phyloP scores from a whole-genome alignment of 164 flowering plant genomes.

The Annona squamosa region DNA sequence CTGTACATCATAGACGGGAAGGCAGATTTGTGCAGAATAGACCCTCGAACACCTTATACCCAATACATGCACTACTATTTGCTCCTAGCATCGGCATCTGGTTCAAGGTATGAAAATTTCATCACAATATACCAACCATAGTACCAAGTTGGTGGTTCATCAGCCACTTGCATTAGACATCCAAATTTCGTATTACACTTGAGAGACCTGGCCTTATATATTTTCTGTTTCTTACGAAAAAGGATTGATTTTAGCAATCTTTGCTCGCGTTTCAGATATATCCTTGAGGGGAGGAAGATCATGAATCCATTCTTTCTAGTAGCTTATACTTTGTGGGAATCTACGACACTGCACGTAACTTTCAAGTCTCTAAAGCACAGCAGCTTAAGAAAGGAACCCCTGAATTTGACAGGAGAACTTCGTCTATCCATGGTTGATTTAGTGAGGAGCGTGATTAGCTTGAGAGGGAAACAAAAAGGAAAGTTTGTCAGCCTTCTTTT shows the following conservation, averaged over 20 bases:
- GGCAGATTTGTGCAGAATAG: conserved; percentile 41
- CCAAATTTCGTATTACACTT: too few relatives aligned
- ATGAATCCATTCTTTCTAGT: conserved; percentile 50
- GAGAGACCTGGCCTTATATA: not conserved
- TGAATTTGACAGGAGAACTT: conserved; percentile 41
- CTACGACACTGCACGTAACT: conserved; percentile 40
- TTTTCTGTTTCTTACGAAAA: not conserved
- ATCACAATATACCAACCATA: not conserved
- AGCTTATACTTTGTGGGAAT: conserved; percentile 38
- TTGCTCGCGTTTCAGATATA: conserved; percentile 24
- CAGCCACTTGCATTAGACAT: too few relatives aligned
- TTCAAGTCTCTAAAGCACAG: conserved; percentile 13
- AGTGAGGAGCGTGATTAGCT: conserved; percentile 29
- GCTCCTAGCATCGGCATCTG: conserved; percentile 48
- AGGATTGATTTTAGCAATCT: not conserved
- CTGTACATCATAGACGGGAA: conserved; percentile 47
- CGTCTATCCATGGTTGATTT: conserved; percentile 29
- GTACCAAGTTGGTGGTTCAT: too few relatives aligned
- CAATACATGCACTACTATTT: conserved; percentile 50
- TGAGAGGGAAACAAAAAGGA: conserved; percentile 31
- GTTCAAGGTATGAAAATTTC: conserved; percentile 37
- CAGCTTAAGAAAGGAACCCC: conserved; percentile 5
- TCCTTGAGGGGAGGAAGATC: conserved; percentile 51
- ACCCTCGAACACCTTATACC: conserved; percentile 42
- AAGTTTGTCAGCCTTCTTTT: conserved; percentile 28